phyloP scores from a whole-genome alignment of 306 rosid species.

The Carpinus fangiana region DNA sequence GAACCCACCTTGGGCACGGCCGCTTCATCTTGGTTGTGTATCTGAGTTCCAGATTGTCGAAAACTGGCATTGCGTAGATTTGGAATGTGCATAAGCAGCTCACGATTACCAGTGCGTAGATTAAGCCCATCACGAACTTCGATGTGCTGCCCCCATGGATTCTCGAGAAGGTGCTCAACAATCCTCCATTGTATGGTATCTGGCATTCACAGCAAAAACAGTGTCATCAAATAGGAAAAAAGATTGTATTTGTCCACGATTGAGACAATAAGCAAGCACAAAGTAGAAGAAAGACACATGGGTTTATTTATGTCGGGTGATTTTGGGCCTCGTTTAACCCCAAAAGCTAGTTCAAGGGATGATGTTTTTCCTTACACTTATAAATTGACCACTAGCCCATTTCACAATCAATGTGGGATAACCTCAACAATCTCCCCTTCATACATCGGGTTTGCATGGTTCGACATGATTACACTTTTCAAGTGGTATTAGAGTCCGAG shows the following conservation, averaged over 20 bases:
- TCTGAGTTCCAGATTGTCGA: constrained; percentile 57
- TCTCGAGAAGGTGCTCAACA: constrained; percentile 42
- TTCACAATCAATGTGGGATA: no score
- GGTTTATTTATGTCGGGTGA: no score
- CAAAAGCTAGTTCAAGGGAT: no score
- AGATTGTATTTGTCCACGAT: background rate
- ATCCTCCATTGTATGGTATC: constrained; percentile 37
- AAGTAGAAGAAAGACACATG: no score
- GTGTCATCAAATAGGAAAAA: background rate
- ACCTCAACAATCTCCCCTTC: no score
- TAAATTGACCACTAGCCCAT: no score
- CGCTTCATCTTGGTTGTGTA: constrained; percentile 46
- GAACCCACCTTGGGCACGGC: constrained; percentile 35
- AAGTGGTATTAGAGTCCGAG: no score
- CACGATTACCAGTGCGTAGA: constrained; percentile 40
- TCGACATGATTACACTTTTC: no score
- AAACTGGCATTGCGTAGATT: constrained; percentile 58
- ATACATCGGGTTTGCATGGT: no score
- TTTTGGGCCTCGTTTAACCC: no score
- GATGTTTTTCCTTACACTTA: no score
- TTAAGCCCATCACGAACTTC: constrained; percentile 37
- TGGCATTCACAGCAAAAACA: constrained; percentile 19
- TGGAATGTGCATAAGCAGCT: constrained; percentile 56
- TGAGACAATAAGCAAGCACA: no score
- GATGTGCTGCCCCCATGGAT: constrained; percentile 39